Evolutionary conservation across 2,329 filamentous ascomycete species (phyloP).

Genomic region (Corinectria fuckeliana): DNA sequence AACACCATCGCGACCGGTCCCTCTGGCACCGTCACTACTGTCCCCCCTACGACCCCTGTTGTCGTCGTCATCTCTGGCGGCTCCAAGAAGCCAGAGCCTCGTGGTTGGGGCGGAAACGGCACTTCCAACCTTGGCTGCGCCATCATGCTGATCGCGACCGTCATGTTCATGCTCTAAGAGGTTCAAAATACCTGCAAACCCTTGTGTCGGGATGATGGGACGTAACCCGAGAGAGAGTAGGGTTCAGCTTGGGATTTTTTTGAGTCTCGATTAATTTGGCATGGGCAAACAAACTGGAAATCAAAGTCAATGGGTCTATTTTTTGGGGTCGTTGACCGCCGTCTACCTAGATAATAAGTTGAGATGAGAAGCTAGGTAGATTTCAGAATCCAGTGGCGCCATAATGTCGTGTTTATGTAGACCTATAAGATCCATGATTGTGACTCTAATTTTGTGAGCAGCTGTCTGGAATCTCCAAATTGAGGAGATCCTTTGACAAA

Average conservation of each 20-base stretch:
- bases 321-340: conserved; percentile 31
- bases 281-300: conserved; percentile 34
- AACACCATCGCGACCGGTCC: conserved; percentile 33
- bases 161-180: conserved; percentile 44
- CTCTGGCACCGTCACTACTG: conserved; percentile 35
- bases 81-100: conserved; percentile 42
- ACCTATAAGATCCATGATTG: background rate
- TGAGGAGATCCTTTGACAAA: background rate
- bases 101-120: conserved; percentile 40
- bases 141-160: conserved; percentile 45
- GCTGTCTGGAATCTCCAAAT: background rate
- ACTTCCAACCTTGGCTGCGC: conserved; percentile 44
- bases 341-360: conserved; percentile 35
- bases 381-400: conserved; percentile 1
- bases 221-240: background rate
- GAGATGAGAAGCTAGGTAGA: conserved; percentile 18
- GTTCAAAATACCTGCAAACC: background rate
- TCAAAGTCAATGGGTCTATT: conserved; percentile 22
- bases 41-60: conserved; percentile 36
- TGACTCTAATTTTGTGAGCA: background rate
- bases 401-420: background rate
- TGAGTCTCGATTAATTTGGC: conserved; percentile 31
- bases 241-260: conserved; percentile 11
- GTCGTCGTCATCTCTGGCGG: conserved; percentile 41
- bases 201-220: background rate